Conservation (phyloP, 2,329 filamentous ascomycete species). For the Colletotrichum abscissum region DNA sequence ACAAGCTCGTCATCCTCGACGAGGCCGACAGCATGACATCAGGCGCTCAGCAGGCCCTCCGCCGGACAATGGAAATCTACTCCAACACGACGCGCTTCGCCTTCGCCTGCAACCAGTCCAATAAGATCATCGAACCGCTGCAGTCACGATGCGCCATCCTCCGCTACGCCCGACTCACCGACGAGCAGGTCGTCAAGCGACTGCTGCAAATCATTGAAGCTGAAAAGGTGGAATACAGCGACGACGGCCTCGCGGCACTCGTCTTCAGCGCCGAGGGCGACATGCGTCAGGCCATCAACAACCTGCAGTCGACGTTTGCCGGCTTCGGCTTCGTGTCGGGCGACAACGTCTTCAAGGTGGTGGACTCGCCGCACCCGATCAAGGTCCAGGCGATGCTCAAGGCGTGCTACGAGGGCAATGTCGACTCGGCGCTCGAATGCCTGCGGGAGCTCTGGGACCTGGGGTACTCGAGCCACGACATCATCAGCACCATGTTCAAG, state of each 20-base stretch:
- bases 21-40: conserved; percentile 99
- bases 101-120: conserved; percentile 98
- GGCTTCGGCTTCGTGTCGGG: conserved; percentile 98
- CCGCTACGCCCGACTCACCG: conserved; percentile 91
- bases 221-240: conserved; percentile 89
- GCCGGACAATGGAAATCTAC: conserved; percentile 99
- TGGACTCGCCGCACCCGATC: conserved; percentile 96
- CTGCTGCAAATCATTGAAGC: conserved; percentile 92
- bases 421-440: conserved; percentile 87
- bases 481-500: conserved; percentile 98
- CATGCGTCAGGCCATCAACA: conserved; percentile 99
- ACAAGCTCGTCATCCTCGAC: conserved; percentile 97
- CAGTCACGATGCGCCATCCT: conserved; percentile 97
- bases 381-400: conserved; percentile 99
- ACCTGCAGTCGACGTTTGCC: conserved; percentile 90
- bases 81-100: conserved; percentile 96
- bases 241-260: conserved; percentile 94
- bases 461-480: conserved; percentile 98
- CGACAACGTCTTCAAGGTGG: conserved; percentile 97
- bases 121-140: conserved; percentile 99
- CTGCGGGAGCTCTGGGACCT: conserved; percentile 93
- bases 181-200: conserved; percentile 91
- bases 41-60: conserved; percentile 93
- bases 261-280: conserved; percentile 98
- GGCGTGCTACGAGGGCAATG: conserved; percentile 91